These are phyloP conservation scores for Penicillium simplicissimum DNA, from an alignment of 495 filamentous ascomycete genomes.

Conservation along the genomic window DNA sequence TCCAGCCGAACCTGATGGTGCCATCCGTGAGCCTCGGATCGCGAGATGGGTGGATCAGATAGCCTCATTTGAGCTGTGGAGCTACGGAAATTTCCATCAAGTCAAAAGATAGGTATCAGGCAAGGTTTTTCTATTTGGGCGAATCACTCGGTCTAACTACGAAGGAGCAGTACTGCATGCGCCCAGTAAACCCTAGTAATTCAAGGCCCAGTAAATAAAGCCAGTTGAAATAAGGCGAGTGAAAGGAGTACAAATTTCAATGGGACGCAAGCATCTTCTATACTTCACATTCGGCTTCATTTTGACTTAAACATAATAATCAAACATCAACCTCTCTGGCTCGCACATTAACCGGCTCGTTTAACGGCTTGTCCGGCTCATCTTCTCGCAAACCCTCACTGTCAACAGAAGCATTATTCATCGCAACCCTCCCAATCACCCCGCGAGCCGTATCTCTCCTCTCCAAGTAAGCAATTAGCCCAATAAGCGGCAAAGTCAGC, in stretches of 20 bases:
- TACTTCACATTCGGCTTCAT: neutral
- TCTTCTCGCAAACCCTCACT: slow-evolving; percentile 1
- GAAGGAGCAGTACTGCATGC: too few species aligned
- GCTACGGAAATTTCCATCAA: neutral
- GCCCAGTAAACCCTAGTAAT: too few species aligned
- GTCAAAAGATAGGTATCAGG: neutral
- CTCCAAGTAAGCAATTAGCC: slow-evolving; percentile 32
- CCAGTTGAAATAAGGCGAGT: too few species aligned
- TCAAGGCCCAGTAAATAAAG: too few species aligned
- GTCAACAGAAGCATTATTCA: neutral
- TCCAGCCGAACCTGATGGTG: slow-evolving; percentile 4
- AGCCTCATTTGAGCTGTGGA: neutral
- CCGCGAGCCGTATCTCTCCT: slow-evolving; percentile 31
- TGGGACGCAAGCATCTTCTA: neutral
- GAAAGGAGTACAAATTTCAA: too few species aligned
- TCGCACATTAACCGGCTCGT: slow-evolving; percentile 1
- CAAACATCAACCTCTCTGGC: slow-evolving; percentile 6
- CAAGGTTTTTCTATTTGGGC: too few species aligned
- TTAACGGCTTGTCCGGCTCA: neutral
- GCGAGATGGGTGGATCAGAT: slow-evolving; percentile 2
- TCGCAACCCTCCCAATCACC: slow-evolving; percentile 22
- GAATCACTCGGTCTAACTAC: too few species aligned
- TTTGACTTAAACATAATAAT: neutral
- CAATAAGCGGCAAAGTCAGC: slow-evolving; percentile 34
- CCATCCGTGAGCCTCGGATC: neutral